Base-by-base conservation (phyloP, 257 asterid species). In the Rubia yunnanensis region DNA sequence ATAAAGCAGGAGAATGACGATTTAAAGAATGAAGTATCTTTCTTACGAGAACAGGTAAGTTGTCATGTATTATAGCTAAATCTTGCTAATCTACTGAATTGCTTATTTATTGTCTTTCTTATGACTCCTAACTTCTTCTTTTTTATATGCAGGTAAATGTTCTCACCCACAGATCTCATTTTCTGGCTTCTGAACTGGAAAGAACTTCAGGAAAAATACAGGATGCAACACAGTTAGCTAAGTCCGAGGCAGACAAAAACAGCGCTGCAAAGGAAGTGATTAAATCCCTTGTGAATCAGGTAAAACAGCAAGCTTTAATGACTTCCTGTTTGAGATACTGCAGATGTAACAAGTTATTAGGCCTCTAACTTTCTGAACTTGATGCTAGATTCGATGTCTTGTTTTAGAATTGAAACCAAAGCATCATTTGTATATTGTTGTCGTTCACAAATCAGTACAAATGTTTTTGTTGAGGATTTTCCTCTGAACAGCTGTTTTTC, bases 1-100 rank as follows among this genome's bases (percentile, higher is more conserved):
- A 55, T 75, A 38, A 79, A 83, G 67, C 81, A 65, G 63, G 73
- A 77, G 72, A 72, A 67, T 38, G 84, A 77, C 22, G 73, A 73
- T 55, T 77, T 80, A 52, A 52, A 57, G 32, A 78, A 79, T 54
- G 95, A 86, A 76, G 74, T 86, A 66, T 77, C 82, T 20, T 63
- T 80, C 48, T 70, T 84, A 49, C 81, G 76, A 72, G 86, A 84
- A 67, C 95, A 81, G 87, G 95, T 86, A 75, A 72, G 70, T n/a
- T 10, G 20, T 62, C 55, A 1, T 14, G 27, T 49, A 58, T 24
- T 28, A 50, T 35, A 10, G 48, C 17, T 28, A 39, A 65, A 5
- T 49, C 59, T 59, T 53, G 61, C 22, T 48, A 5, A 10, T 1
- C 31, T n/a, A 7, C 55, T 49, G 55, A 49, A 9, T 48, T 35